These are phyloP conservation scores for Pythium folliculosum DNA, from an alignment of 352 stramenopile species.

Conservation along the genomic window DNA sequence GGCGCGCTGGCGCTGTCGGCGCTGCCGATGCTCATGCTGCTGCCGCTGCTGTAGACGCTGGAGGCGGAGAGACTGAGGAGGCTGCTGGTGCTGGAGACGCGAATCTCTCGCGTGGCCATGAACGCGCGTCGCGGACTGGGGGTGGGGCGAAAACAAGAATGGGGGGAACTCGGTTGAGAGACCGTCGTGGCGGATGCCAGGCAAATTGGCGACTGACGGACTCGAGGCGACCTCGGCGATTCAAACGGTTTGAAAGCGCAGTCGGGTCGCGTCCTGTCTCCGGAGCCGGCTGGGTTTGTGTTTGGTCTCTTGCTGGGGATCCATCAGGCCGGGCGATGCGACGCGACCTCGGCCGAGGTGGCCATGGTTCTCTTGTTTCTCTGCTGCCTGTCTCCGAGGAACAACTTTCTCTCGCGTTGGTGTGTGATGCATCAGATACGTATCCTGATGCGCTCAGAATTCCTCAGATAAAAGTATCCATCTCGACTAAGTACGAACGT, in stretches of 20 bases:
- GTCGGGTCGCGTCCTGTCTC: background rate
- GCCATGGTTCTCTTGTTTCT: background rate
- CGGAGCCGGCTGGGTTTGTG: background rate
- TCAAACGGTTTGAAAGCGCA: background rate
- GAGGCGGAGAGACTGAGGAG: background rate
- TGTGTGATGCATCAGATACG: background rate
- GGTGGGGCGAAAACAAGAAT: too few relatives aligned
- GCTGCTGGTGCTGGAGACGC: background rate
- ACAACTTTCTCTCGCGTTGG: background rate
- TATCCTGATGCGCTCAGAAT: background rate
- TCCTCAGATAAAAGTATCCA: conserved; percentile 3
- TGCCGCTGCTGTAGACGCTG: background rate
- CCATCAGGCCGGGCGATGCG: too few relatives aligned
- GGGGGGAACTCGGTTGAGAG: background rate
- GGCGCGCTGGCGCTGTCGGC: too few relatives aligned
- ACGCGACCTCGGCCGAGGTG: too few relatives aligned
- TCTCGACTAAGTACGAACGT: background rate
- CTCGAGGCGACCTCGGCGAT: background rate
- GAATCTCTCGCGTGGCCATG: background rate
- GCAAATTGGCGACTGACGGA: background rate
- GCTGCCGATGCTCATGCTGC: conserved; percentile 7
- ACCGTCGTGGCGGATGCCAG: background rate
- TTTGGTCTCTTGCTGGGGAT: background rate
- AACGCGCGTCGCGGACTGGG: background rate
- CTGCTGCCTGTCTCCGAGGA: background rate